Evolutionary conservation across 441 rosid species (phyloP).

Genomic region (Pelargonium australe): DNA sequence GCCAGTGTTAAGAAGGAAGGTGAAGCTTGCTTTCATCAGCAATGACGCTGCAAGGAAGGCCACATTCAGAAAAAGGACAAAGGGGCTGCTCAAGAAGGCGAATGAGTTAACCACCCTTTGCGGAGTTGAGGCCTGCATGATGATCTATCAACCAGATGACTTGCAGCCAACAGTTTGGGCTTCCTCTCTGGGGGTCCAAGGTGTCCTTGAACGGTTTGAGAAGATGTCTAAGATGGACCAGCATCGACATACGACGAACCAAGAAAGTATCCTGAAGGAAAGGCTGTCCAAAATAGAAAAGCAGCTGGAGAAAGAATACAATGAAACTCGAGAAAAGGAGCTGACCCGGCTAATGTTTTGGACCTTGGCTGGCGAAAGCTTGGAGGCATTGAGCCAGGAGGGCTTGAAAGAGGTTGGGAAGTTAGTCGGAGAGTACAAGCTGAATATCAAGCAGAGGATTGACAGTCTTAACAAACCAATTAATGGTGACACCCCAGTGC

Average conservation of each 20-base stretch:
- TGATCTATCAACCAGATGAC: not conserved
- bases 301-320: not conserved
- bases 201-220: not conserved
- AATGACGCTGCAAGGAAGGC: conserved; percentile 8
- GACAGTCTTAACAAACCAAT: conserved; percentile 4
- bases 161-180: conserved; percentile 5
- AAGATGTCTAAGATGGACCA: not conserved
- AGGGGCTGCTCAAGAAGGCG: conserved; percentile 3
- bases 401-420: not conserved
- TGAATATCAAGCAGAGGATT: conserved; percentile 2
- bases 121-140: conserved; percentile 8
- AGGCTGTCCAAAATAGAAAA: conserved; percentile 3
- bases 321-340: conserved; percentile 6
- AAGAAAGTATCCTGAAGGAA: not conserved
- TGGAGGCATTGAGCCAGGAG: conserved; percentile 3
- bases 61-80: conserved; percentile 1
- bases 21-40: conserved; percentile 7
- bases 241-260: not conserved
- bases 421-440: not conserved
- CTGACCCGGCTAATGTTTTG: conserved; percentile 5
- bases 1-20: not conserved
- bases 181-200: conserved; percentile 1
- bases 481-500: not conserved
- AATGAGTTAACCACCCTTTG: conserved; percentile 4
- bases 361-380: conserved; percentile 3